phyloP scores from a whole-genome alignment of 305 asterid species.

The Plantago rigida region DNA sequence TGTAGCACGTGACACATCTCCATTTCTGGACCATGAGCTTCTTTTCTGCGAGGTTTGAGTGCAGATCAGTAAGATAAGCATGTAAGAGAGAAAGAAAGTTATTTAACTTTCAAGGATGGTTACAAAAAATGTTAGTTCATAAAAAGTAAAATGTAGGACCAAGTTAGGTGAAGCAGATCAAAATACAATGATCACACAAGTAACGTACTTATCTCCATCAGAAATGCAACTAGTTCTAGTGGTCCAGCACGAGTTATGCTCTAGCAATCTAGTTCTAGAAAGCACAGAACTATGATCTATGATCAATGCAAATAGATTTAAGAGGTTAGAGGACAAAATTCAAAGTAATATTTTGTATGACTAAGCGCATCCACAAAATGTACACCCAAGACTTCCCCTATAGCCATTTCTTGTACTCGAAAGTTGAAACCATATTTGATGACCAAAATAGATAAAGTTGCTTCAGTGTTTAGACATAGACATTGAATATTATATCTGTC shows the following conservation, averaged over 20 bases:
- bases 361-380: too few relatives aligned
- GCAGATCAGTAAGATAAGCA: conserved; percentile 23
- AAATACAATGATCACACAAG: background rate
- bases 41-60: conserved; percentile 57
- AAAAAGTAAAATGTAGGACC: background rate
- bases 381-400: too few relatives aligned
- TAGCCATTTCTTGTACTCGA: too few relatives aligned
- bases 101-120: background rate
- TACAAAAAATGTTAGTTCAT: background rate
- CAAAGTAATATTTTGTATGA: too few relatives aligned
- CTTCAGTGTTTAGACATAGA: too few relatives aligned
- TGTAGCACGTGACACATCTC: conserved; percentile 45
- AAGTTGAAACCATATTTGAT: too few relatives aligned
- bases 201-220: background rate
- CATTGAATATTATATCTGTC: too few relatives aligned
- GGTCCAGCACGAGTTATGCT: background rate
- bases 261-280: background rate
- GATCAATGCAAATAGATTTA: background rate
- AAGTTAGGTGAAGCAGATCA: background rate
- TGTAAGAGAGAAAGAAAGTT: conserved; percentile 2
- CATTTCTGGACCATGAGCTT: conserved; percentile 53
- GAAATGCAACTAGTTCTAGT: background rate
- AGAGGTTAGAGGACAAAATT: too few relatives aligned
- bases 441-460: too few relatives aligned
- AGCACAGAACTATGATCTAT: background rate